Evolutionary conservation across 1,284 basidiomycete genomes (phyloP).

Genomic region (Cryptococcus neoformans): DNA sequence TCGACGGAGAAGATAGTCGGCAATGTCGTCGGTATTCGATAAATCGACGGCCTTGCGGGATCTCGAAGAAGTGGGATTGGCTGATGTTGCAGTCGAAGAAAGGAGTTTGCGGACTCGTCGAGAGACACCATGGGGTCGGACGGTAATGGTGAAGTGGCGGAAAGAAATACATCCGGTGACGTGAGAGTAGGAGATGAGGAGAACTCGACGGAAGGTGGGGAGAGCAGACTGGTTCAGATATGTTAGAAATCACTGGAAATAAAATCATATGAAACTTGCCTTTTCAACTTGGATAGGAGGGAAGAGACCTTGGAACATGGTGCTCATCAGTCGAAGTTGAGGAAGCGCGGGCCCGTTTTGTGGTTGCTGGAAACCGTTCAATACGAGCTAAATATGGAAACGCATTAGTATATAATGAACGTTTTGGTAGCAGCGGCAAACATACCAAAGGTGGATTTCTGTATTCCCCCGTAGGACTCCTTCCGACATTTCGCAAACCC

Average conservation of each 20-base stretch:
- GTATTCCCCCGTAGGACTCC: slow-evolving; percentile 47
- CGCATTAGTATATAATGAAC: not conserved
- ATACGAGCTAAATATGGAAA: slow-evolving; percentile 45
- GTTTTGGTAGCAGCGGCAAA: not conserved
- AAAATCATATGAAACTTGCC: slow-evolving; percentile 40
- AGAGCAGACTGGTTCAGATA: slow-evolving; percentile 63
- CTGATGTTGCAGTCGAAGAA: slow-evolving; percentile 40
- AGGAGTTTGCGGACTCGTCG: slow-evolving; percentile 86
- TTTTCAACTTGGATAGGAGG: slow-evolving; percentile 55
- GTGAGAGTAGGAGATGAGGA: slow-evolving; percentile 88
- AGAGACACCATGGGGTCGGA: slow-evolving; percentile 92
- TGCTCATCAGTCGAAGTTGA: slow-evolving; percentile 54
- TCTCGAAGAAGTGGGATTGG: slow-evolving; percentile 15
- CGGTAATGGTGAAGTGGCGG: slow-evolving; percentile 92
- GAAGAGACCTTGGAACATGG: slow-evolving; percentile 56
- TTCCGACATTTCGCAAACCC: slow-evolving; percentile 45
- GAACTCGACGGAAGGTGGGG: slow-evolving; percentile 83
- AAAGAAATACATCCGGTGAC: slow-evolving; percentile 85
- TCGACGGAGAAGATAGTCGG: slow-evolving; percentile 85
- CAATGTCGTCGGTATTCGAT: slow-evolving; percentile 85
- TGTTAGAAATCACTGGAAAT: not conserved
- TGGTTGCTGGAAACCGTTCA: slow-evolving; percentile 53
- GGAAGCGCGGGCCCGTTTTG: slow-evolving; percentile 47
- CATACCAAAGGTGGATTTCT: slow-evolving; percentile 48
- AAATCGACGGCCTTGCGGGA: slow-evolving; percentile 62